Conservation (phyloP, 306 rosid genomes). For the Begonia peltatifolia region DNA sequence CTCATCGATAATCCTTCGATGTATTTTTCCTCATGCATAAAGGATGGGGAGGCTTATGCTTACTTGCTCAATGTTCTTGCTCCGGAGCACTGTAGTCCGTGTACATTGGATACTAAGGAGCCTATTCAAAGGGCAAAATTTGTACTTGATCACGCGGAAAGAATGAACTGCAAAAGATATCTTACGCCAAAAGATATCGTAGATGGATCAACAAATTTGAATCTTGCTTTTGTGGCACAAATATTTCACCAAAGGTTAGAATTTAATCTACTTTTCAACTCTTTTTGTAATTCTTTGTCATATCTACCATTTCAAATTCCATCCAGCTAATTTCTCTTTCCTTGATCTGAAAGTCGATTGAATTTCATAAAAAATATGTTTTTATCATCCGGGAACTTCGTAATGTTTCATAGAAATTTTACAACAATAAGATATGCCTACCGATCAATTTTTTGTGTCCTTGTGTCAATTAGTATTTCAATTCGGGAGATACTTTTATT, state of each 20-base stretch:
- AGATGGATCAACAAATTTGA: conserved; percentile 78
- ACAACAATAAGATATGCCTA: no score
- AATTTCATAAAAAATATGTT: no score
- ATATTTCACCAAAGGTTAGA: conserved; percentile 77
- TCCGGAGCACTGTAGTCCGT: conserved; percentile 68
- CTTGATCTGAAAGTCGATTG: no score
- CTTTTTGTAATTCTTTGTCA: no score
- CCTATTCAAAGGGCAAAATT: conserved; percentile 53
- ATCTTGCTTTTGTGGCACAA: conserved; percentile 91
- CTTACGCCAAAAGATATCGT: conserved; percentile 60
- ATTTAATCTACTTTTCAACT: conserved; percentile 1
- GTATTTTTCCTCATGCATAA: conserved; percentile 12
- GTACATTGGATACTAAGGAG: conserved; percentile 68
- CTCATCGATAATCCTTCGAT: neutral
- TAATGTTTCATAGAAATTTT: no score
- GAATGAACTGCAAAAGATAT: conserved; percentile 88
- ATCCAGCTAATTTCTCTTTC: no score
- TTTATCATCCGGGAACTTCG: no score
- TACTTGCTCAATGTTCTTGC: conserved; percentile 93
- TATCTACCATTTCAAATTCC: no score
- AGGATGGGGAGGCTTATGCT: conserved; percentile 94
- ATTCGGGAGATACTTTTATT: no score
- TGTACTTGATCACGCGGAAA: conserved; percentile 93
- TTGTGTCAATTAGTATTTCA: no score
- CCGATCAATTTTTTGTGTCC: no score